Percentiles rank a stretch among this genome's conserved stretches.
phyloP scores from a whole-genome alignment of 192 early-diverging fungal species.

The Coemansia sp. region DNA sequence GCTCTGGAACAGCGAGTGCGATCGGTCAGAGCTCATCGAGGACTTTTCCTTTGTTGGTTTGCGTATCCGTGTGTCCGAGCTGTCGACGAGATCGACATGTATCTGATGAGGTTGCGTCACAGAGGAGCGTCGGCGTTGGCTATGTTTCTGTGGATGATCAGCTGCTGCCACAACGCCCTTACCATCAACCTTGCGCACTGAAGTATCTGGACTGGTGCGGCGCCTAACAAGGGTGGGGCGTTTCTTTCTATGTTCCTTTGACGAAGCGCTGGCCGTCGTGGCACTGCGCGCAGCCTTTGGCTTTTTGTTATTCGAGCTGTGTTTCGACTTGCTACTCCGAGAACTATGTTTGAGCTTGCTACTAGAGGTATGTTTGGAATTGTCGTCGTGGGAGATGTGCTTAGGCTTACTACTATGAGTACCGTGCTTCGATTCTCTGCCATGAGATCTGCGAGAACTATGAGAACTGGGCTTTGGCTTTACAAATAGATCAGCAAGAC shows the following conservation, averaged over 20 bases:
- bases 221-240: neutral
- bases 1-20: slow-evolving; percentile 12
- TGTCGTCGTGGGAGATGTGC: neutral
- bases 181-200: slow-evolving; percentile 2
- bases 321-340: neutral
- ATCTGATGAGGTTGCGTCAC: neutral
- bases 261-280: neutral
- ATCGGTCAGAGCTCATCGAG: slow-evolving; percentile 8
- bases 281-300: neutral
- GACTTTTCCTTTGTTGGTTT: slow-evolving; percentile 11
- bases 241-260: neutral
- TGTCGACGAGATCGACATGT: slow-evolving; percentile 12
- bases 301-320: neutral
- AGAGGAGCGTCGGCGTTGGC: neutral
- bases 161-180: neutral
- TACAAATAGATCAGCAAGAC: slow-evolving; percentile 7
- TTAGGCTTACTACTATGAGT: neutral
- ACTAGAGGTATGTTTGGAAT: neutral
- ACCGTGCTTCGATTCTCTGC: neutral
- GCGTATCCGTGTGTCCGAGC: slow-evolving; percentile 16
- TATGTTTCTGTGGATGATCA: neutral
- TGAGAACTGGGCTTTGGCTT: neutral
- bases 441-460: neutral
- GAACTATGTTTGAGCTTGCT: neutral
- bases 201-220: neutral